A percentile compares a stretch with the other conserved stretches of the same genome.
phyloP scores from a whole-genome alignment of 2,329 filamentous ascomycete species.

The Colletotrichum truncatum region DNA sequence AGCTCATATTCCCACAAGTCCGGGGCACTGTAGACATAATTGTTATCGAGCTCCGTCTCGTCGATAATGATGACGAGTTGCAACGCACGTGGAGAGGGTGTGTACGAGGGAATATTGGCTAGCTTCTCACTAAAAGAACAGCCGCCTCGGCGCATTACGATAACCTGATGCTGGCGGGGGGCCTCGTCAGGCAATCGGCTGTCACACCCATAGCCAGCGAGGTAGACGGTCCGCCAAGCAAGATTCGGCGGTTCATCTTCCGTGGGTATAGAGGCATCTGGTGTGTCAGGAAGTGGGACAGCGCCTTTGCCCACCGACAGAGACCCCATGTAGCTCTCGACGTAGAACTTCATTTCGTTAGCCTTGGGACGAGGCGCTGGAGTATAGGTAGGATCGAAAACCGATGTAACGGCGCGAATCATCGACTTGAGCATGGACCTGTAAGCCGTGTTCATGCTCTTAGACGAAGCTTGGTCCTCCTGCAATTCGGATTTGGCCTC shows the following conservation, averaged over 20 bases:
- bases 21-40: conserved; percentile 34
- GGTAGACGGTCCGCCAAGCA: conserved; percentile 75
- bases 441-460: conserved; percentile 36
- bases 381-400: conserved; percentile 47
- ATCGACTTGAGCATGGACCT: conserved; percentile 57
- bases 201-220: conserved; percentile 75
- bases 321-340: conserved; percentile 57
- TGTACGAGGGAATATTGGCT: conserved; percentile 82
- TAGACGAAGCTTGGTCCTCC: conserved; percentile 33
- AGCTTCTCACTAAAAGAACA: conserved; percentile 89
- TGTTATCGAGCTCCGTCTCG: conserved; percentile 42
- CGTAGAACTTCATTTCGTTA: conserved; percentile 39
- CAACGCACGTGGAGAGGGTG: conserved; percentile 67
- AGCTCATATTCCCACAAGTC: conserved; percentile 39
- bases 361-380: conserved; percentile 39
- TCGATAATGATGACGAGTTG: conserved; percentile 84
- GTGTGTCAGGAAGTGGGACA: conserved; percentile 73
- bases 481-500: conserved; percentile 23
- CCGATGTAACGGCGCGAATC: conserved; percentile 56
- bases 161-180: conserved; percentile 72
- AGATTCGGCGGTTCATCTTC: conserved; percentile 54
- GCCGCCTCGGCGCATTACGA: conserved; percentile 82
- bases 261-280: conserved; percentile 60
- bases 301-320: conserved; percentile 67
- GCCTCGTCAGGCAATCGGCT: conserved; percentile 61